phyloP scores from a whole-genome alignment of 805 yeast genomes.

The Nakazawaea laoshanensis region DNA sequence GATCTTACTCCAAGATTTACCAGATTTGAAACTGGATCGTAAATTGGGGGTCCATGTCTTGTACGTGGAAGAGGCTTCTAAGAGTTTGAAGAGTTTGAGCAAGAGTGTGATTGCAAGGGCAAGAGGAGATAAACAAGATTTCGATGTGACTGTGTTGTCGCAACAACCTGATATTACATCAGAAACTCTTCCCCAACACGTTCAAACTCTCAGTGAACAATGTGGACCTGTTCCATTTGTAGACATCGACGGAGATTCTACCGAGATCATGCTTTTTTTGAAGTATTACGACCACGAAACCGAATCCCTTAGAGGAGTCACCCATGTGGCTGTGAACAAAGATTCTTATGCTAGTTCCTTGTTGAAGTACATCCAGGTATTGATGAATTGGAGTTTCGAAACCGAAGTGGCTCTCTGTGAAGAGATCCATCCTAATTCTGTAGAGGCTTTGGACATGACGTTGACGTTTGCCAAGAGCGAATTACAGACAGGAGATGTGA shows the following conservation, averaged over 20 bases:
- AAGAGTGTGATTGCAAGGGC: conserved; percentile 13
- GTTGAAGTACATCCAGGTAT: conserved; percentile 28
- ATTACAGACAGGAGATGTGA: conserved; percentile 60
- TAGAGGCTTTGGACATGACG: conserved; percentile 33
- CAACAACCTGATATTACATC: conserved; percentile 14
- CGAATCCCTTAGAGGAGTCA: conserved; percentile 55
- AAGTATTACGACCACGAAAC: conserved; percentile 56
- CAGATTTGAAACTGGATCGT: conserved; percentile 35
- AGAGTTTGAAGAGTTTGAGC: conserved; percentile 28
- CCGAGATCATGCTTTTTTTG: conserved; percentile 34
- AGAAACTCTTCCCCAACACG: conserved; percentile 11
- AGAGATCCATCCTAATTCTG: conserved; percentile 48
- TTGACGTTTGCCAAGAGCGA: conserved; percentile 47
- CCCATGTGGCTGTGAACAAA: conserved; percentile 46
- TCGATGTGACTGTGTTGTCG: conserved; percentile 6
- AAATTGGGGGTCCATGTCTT: conserved; percentile 40
- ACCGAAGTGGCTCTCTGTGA: conserved; percentile 38
- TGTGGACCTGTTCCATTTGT: conserved; percentile 12
- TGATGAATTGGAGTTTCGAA: conserved; percentile 29
- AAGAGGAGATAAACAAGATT: neutral
- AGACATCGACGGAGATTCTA: conserved; percentile 21
- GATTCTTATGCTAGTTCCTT: conserved; percentile 35
- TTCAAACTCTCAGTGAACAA: conserved; percentile 2
- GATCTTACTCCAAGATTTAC: conserved; percentile 42
- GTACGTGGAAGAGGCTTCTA: conserved; percentile 54